Evolutionary conservation across 1,284 basidiomycete genomes (phyloP).

Genomic region (Cutaneotrichosporon sp.): DNA sequence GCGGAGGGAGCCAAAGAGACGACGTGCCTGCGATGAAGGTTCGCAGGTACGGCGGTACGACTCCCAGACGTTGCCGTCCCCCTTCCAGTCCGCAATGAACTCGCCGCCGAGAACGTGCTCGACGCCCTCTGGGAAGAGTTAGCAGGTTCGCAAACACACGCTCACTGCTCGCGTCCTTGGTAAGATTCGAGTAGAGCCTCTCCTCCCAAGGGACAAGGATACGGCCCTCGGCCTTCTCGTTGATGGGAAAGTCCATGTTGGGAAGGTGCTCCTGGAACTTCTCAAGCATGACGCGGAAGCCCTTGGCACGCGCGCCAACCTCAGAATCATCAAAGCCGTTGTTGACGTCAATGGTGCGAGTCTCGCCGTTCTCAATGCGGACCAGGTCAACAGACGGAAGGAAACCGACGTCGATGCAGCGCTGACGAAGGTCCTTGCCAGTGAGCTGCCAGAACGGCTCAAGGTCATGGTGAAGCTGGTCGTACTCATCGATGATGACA

Average conservation of each 20-base stretch:
- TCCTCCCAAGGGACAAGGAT: slow-evolving; percentile 86
- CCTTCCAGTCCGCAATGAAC: slow-evolving; percentile 80
- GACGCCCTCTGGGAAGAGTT: slow-evolving; percentile 57
- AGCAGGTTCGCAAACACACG: slow-evolving; percentile 11
- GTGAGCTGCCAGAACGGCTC: slow-evolving; percentile 74
- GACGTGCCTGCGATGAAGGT: slow-evolving; percentile 73
- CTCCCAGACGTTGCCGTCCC: slow-evolving; percentile 84
- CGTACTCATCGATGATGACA: slow-evolving; percentile 86
- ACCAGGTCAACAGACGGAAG: slow-evolving; percentile 82
- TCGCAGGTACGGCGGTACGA: slow-evolving; percentile 83
- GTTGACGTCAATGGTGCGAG: slow-evolving; percentile 63
- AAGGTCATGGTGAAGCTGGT: slow-evolving; percentile 74
- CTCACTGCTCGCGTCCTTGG: slow-evolving; percentile 55
- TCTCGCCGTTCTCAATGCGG: slow-evolving; percentile 65
- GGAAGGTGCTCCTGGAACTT: slow-evolving; percentile 73
- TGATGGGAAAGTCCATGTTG: slow-evolving; percentile 87
- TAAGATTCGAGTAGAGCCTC: slow-evolving; percentile 66
- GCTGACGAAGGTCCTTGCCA: slow-evolving; percentile 67
- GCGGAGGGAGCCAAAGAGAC: slow-evolving; percentile 71
- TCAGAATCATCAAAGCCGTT: slow-evolving; percentile 65
- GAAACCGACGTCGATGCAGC: slow-evolving; percentile 71
- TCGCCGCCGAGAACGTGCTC: slow-evolving; percentile 63
- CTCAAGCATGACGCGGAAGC: slow-evolving; percentile 70
- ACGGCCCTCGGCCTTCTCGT: slow-evolving; percentile 85
- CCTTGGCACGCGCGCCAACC: slow-evolving; percentile 71